phyloP scores from a whole-genome alignment of 2,329 filamentous ascomycete species.

The Beauveria bassiana region DNA sequence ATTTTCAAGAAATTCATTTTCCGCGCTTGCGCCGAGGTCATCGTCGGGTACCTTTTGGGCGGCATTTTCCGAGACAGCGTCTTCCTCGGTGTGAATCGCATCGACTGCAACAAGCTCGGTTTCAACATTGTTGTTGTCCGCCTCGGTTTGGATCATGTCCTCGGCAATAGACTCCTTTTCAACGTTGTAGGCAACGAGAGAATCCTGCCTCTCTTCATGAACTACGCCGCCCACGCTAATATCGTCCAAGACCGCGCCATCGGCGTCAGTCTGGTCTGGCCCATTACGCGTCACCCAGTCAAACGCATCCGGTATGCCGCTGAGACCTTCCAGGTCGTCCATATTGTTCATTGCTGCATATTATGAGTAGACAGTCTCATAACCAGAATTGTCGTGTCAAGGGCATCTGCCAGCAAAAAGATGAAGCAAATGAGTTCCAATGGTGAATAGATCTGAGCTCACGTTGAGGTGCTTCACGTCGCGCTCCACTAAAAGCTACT shows the following conservation, averaged over 20 bases:
- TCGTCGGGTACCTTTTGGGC: background rate
- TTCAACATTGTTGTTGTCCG: background rate
- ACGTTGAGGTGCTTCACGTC: background rate
- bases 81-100: background rate
- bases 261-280: background rate
- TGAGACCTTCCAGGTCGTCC: background rate
- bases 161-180: background rate
- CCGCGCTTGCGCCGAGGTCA: background rate
- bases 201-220: background rate
- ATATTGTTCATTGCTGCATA: conserved; percentile 3
- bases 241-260: background rate
- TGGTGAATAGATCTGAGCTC: background rate
- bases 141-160: background rate
- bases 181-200: background rate
- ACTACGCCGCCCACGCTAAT: background rate
- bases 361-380: background rate
- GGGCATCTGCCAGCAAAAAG: background rate
- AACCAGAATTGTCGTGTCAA: background rate
- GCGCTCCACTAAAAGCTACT: conserved; percentile 1
- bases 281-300: background rate
- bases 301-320: background rate
- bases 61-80: background rate
- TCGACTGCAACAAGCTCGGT: background rate
- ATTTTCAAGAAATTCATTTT: background rate
- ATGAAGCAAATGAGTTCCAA: background rate